Evolutionary conservation across 306 rosid species (phyloP).

Genomic region (Gleditsia sinensis): DNA sequence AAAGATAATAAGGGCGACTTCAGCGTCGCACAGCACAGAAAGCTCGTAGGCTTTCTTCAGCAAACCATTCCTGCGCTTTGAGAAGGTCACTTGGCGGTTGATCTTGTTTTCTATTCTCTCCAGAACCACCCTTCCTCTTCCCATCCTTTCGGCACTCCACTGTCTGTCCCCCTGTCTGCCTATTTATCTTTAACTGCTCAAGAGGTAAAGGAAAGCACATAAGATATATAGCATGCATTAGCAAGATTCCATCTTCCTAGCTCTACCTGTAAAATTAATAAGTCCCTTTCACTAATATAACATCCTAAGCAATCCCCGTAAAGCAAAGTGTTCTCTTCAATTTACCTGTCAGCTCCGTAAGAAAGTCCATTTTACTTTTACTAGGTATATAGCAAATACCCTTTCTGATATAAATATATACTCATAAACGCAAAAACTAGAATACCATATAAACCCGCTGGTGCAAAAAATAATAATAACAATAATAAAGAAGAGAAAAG

Average conservation of each 20-base stretch:
- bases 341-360: neutral
- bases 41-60: slow-evolving; percentile 87
- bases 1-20: slow-evolving; percentile 73
- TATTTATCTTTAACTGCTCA: slow-evolving; percentile 24
- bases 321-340: no score
- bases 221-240: neutral
- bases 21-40: slow-evolving; percentile 81
- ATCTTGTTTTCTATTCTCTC: slow-evolving; percentile 91
- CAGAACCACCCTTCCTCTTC: slow-evolving; percentile 80
- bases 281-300: neutral
- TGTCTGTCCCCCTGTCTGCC: neutral
- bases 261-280: neutral
- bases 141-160: slow-evolving; percentile 42
- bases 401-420: neutral
- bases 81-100: slow-evolving; percentile 80
- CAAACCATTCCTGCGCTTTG: slow-evolving; percentile 78
- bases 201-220: neutral
- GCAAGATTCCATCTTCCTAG: neutral
- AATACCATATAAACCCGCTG: no score
- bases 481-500: neutral
- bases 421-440: no score
- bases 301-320: neutral
- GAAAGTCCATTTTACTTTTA: neutral
- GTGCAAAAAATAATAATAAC: no score
- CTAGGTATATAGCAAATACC: neutral